A percentile compares a stretch with the other conserved stretches of the same genome.
phyloP scores from a whole-genome alignment of 2,329 filamentous ascomycete genomes.

The Rhinocladiella similis region DNA sequence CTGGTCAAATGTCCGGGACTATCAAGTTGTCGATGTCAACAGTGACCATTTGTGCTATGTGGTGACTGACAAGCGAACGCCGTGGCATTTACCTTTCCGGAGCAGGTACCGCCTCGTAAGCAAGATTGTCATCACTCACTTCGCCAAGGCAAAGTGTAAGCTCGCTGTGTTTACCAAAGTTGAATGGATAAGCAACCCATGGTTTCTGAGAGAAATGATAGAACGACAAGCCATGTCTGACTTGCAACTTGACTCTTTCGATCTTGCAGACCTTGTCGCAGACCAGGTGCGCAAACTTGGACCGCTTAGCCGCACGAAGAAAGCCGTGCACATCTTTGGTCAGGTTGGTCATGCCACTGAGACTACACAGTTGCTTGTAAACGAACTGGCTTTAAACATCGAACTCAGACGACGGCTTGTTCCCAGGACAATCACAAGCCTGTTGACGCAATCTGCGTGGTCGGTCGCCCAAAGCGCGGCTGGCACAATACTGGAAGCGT shows the following conservation, averaged over 20 bases:
- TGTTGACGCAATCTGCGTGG: constrained; percentile 71
- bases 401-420: constrained; percentile 42
- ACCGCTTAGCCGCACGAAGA: constrained; percentile 48
- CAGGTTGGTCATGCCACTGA: constrained; percentile 49
- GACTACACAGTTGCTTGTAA: constrained; percentile 47
- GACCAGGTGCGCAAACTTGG: constrained; percentile 51
- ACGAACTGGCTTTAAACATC: constrained; percentile 51
- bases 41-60: constrained; percentile 75
- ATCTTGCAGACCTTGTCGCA: constrained; percentile 51
- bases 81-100: constrained; percentile 84
- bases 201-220: constrained; percentile 44
- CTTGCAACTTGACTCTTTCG: constrained; percentile 49
- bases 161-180: constrained; percentile 83
- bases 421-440: constrained; percentile 62
- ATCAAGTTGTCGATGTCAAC: constrained; percentile 81
- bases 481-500: constrained; percentile 75
- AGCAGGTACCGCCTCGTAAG: constrained; percentile 77
- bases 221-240: constrained; percentile 72
- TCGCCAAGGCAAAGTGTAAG: constrained; percentile 89
- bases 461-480: constrained; percentile 74
- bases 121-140: constrained; percentile 91
- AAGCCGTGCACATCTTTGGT: constrained; percentile 50
- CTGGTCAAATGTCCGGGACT: constrained; percentile 69
- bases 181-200: constrained; percentile 75
- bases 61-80: constrained; percentile 62